phyloP scores from a whole-genome alignment of 73 alveolate genomes.

The Paramecium tetraurelia region DNA sequence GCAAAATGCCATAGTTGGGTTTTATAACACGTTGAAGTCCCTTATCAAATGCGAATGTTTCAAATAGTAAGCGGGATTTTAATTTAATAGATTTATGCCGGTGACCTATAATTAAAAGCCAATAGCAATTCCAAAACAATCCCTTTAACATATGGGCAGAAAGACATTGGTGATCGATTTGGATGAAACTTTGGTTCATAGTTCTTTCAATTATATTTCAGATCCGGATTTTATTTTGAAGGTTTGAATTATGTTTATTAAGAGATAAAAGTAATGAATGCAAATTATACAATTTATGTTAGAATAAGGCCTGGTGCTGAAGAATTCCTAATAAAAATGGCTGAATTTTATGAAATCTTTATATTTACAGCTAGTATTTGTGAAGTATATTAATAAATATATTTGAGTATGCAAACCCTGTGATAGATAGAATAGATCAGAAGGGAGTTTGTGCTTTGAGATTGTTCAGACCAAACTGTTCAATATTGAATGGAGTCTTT shows the following conservation, averaged over 20 bases:
- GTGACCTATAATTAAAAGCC: neutral
- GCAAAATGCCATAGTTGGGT: neutral
- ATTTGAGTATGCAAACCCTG: conserved; percentile 88
- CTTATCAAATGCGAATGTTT: neutral
- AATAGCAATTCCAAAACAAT: neutral
- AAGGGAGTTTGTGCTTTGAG: conserved; percentile 64
- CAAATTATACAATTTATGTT: conserved; percentile 53
- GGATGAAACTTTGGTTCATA: conserved; percentile 75
- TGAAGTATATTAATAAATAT: neutral
- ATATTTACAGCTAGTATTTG: conserved; percentile 65
- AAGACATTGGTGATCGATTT: conserved; percentile 69
- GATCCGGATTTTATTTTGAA: conserved; percentile 63
- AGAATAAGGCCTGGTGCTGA: conserved; percentile 66
- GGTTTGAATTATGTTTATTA: conserved; percentile 34
- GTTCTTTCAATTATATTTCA: conserved; percentile 51
- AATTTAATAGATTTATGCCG: neutral
- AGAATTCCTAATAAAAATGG: conserved; percentile 52
- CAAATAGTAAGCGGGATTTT: neutral
- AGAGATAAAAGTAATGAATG: conserved; percentile 48
- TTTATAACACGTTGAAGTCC: neutral
- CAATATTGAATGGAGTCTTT: conserved; percentile 77
- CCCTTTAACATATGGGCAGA: conserved; percentile 43
- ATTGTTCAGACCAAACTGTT: conserved; percentile 88
- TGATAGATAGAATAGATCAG: conserved; percentile 79
- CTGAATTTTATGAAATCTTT: conserved; percentile 61